Evolutionary conservation across 768 basidiomycete species (phyloP).

Genomic region (Artomyces pyxidatus): DNA sequence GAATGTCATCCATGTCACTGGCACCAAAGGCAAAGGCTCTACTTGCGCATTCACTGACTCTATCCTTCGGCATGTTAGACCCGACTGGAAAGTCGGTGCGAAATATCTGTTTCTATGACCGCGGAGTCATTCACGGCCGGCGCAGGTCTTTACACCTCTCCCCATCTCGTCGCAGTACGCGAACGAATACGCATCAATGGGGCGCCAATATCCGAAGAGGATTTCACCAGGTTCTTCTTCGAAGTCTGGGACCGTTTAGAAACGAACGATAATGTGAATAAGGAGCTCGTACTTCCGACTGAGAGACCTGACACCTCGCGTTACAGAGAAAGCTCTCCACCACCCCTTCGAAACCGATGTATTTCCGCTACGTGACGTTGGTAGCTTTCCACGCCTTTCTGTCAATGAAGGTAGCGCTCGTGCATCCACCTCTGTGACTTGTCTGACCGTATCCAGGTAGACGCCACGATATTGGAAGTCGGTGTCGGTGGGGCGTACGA

Average conservation of each 20-base stretch:
- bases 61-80: slow-evolving; percentile 66
- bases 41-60: slow-evolving; percentile 91
- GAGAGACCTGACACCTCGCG: not conserved
- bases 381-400: slow-evolving; percentile 89
- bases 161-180: slow-evolving; percentile 91
- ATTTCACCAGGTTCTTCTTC: slow-evolving; percentile 89
- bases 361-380: slow-evolving; percentile 91
- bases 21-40: slow-evolving; percentile 98
- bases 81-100: slow-evolving; percentile 78
- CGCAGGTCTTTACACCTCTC: slow-evolving; percentile 90
- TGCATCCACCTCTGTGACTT: too few species aligned
- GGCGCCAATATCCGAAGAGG: slow-evolving; percentile 75
- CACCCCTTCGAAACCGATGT: slow-evolving; percentile 73
- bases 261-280: slow-evolving; percentile 48
- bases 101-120: not conserved
- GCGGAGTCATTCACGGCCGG: not conserved
- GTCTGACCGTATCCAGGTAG: slow-evolving; percentile 44
- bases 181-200: slow-evolving; percentile 95
- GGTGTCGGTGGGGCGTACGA: slow-evolving; percentile 93
- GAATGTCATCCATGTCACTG: slow-evolving; percentile 94
- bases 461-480: slow-evolving; percentile 92
- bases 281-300: too few species aligned
- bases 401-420: slow-evolving; percentile 43
- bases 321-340: slow-evolving; percentile 38
- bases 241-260: slow-evolving; percentile 89